Evolutionary conservation across 1,139 yeast species (phyloP), one percentile per base, ranked within the genome.

Genomic region (Kodamaea arcana): DNA sequence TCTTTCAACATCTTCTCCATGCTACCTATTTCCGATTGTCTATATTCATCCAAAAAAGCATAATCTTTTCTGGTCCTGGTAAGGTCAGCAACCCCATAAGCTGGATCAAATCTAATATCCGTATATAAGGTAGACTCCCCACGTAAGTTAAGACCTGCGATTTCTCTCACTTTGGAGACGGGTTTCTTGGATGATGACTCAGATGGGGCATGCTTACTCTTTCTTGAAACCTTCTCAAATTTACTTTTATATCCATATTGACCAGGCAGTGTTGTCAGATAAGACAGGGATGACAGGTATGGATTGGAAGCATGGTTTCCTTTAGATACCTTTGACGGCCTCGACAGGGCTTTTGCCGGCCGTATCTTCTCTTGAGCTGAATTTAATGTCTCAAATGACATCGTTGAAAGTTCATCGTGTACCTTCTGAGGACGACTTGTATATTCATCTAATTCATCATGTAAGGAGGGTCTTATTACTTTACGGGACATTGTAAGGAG

Each of bases 91-190:
- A 79, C 83, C 39, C 97, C 97, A 44, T 80, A 78, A 0, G 95
- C 88, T 1, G 94, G 75, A 58, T 90, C 96, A 56, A 92, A 92
- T 46, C 98, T 71, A 23, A 94, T 80, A 62, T 92, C 98, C 34
- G 78, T 71, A 52, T 83, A 78, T 25, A 80, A 56, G 22, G 66
- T 56, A 29, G 67, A 55, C 24, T 41, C 40, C 17, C 31, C 31
- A 7, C 38, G 31, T 13, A 59, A 50, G 31, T 64, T 62, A 31
- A 61, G 51, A 0, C 95, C 95, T 0, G 90, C 92, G 14, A 87
- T 80, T 23, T 79, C 78, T 45, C 96, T 69, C 27, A 87, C 68
- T 46, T 67, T 70, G 0, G 87, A 66, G 1, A 83, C 94, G n/a
- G 80, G 84, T 43, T 66, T 71, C 54, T 83, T 85, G 2, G 90